These are phyloP conservation scores for Talaromyces sp. DNA, from an alignment of 2,329 filamentous ascomycete genomes.

Conservation along the genomic window DNA sequence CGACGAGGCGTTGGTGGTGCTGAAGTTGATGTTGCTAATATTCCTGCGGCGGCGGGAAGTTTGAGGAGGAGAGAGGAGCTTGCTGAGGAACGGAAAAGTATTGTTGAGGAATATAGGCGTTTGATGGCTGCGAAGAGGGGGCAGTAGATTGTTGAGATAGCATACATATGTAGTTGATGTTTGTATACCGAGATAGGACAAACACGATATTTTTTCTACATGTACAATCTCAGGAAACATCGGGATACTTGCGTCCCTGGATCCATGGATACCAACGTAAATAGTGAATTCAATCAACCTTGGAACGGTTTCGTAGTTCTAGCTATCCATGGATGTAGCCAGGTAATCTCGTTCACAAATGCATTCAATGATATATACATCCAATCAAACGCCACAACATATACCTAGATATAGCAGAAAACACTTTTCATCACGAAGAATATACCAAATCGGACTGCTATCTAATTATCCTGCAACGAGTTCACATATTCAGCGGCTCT, in stretches of 20 bases:
- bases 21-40: slow-evolving; percentile 61
- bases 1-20: slow-evolving; percentile 60
- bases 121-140: slow-evolving; percentile 57
- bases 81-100: slow-evolving; percentile 60
- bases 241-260: too few relatives aligned
- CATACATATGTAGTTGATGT: too few relatives aligned
- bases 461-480: slow-evolving; percentile 31
- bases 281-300: too few relatives aligned
- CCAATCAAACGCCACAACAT: neutral
- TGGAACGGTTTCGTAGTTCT: too few relatives aligned
- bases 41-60: slow-evolving; percentile 65
- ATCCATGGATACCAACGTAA: too few relatives aligned
- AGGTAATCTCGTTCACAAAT: neutral
- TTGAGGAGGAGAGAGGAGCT: slow-evolving; percentile 68
- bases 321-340: too few relatives aligned
- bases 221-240: too few relatives aligned
- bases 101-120: slow-evolving; percentile 69
- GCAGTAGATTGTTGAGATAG: neutral
- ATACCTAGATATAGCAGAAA: neutral
- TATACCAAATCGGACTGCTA: neutral
- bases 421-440: slow-evolving; percentile 8
- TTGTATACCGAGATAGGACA: too few relatives aligned
- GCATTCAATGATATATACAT: slow-evolving; percentile 1
- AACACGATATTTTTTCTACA: too few relatives aligned
- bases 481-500: slow-evolving; percentile 66